These are phyloP conservation scores for Aeminium ludgeri DNA, from an alignment of 495 filamentous ascomycete genomes.

Conservation along the genomic window DNA sequence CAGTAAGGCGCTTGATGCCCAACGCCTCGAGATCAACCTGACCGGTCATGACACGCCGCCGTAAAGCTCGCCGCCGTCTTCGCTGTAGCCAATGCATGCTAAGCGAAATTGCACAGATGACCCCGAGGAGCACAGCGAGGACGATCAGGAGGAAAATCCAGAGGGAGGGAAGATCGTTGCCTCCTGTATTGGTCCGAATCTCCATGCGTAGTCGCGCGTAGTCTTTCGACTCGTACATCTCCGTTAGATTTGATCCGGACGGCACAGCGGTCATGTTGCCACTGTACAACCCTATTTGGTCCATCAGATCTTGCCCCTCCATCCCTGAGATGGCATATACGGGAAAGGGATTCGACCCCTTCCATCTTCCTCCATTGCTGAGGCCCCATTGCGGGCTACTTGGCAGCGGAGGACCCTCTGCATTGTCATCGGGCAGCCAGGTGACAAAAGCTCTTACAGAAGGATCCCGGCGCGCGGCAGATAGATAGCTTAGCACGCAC, in stretches of 20 bases:
- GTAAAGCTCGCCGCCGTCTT: constrained; percentile 44
- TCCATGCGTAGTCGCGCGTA: constrained; percentile 44
- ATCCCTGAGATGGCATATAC: constrained; percentile 66
- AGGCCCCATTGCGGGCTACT: constrained; percentile 48
- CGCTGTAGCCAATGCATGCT: constrained; percentile 61
- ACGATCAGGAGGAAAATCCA: constrained; percentile 78
- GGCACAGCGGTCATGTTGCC: constrained; percentile 45
- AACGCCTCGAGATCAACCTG: constrained; percentile 67
- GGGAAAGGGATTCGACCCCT: constrained; percentile 44
- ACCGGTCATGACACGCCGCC: constrained; percentile 50
- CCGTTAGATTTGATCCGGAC: constrained; percentile 36
- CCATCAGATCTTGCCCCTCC: constrained; percentile 49
- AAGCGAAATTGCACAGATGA: constrained; percentile 47
- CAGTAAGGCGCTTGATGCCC: constrained; percentile 57
- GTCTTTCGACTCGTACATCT: constrained; percentile 26
- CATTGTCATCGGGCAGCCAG: constrained; percentile 44
- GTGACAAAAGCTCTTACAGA: constrained; percentile 55
- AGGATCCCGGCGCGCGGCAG: constrained; percentile 39
- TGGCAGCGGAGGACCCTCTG: constrained; percentile 40
- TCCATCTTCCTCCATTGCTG: constrained; percentile 47
- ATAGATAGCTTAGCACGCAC: constrained; percentile 55
- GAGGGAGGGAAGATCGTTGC: constrained; percentile 40
- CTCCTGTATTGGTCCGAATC: constrained; percentile 24
- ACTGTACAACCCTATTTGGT: constrained; percentile 57
- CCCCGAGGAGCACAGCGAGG: constrained; percentile 49